These are phyloP conservation scores for Chiua sp. DNA, from an alignment of 1,284 basidiomycete species.

Conservation along the genomic window DNA sequence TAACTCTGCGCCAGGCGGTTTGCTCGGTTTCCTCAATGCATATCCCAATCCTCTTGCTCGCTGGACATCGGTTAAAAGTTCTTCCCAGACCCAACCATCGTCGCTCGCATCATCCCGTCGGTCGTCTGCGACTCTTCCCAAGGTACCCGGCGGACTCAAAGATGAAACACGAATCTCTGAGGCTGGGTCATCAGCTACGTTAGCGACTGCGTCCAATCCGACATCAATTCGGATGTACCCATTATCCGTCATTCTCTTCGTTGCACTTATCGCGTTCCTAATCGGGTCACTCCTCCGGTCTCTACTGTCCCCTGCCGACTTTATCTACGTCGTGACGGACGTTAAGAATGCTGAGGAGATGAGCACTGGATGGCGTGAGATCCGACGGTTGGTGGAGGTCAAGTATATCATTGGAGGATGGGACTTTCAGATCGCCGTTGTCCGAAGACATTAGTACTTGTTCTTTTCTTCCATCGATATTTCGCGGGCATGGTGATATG, in stretches of 20 bases:
- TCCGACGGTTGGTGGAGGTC: conserved; percentile 78
- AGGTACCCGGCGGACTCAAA: conserved; percentile 28
- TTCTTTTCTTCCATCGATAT: not conserved
- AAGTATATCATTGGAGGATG: conserved; percentile 80
- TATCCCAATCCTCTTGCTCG: conserved; percentile 50
- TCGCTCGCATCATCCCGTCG: conserved; percentile 33
- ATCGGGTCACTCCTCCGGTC: conserved; percentile 90
- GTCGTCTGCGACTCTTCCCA: conserved; percentile 25
- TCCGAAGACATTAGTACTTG: conserved; percentile 61
- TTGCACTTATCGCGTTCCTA: conserved; percentile 88
- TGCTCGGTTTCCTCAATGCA: conserved; percentile 50
- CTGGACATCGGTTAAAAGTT: conserved; percentile 32
- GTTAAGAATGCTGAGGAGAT: conserved; percentile 55
- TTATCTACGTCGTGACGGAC: conserved; percentile 78
- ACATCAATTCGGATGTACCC: conserved; percentile 39
- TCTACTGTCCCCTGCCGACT: conserved; percentile 89
- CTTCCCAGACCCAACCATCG: conserved; percentile 17
- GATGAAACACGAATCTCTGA: conserved; percentile 15
- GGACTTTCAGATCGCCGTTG: conserved; percentile 83
- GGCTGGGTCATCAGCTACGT: not conserved
- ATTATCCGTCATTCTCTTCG: conserved; percentile 72
- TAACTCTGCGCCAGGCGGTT: conserved; percentile 30
- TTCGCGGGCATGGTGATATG: no score
- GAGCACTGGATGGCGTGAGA: conserved; percentile 78
- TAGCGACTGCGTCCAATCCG: not conserved